Evolutionary conservation across 495 filamentous ascomycete species (phyloP).

Genomic region (Barbatosphaeria neglecta): DNA sequence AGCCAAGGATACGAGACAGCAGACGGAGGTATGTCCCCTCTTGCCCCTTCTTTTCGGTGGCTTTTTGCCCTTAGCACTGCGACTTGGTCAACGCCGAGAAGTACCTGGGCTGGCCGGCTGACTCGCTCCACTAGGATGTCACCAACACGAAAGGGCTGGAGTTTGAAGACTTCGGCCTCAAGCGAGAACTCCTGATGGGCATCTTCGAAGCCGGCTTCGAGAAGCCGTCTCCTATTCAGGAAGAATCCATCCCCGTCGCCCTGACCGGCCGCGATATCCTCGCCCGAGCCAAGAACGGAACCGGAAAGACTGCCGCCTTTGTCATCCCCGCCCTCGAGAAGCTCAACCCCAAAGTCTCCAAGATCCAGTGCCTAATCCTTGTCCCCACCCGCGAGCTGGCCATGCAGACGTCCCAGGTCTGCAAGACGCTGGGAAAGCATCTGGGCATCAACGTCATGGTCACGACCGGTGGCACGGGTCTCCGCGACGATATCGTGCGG

Average conservation of each 20-base stretch:
- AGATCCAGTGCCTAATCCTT: slow-evolving; percentile 90
- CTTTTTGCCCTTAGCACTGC: slow-evolving; percentile 2
- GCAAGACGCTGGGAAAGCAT: slow-evolving; percentile 95
- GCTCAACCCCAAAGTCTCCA: slow-evolving; percentile 89
- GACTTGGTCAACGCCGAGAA: too few relatives aligned
- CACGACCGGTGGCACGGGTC: slow-evolving; percentile 84
- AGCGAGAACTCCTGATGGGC: slow-evolving; percentile 91
- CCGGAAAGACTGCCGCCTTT: slow-evolving; percentile 95
- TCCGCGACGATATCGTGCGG: slow-evolving; percentile 95
- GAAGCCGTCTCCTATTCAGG: slow-evolving; percentile 97
- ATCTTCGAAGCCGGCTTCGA: slow-evolving; percentile 99
- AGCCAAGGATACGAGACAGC: slow-evolving; percentile 72
- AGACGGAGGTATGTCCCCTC: slow-evolving; percentile 72
- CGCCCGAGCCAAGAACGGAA: slow-evolving; percentile 95
- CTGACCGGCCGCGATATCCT: slow-evolving; percentile 91
- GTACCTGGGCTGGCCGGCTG: too few relatives aligned
- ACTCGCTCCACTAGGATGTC: slow-evolving; percentile 57
- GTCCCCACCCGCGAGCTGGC: slow-evolving; percentile 95
- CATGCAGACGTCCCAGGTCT: slow-evolving; percentile 97
- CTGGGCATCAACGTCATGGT: slow-evolving; percentile 98
- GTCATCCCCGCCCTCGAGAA: slow-evolving; percentile 91
- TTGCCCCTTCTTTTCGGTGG: slow-evolving; percentile 8
- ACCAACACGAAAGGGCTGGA: slow-evolving; percentile 94
- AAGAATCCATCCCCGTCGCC: slow-evolving; percentile 95
- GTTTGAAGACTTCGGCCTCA: slow-evolving; percentile 92